Percentiles rank a stretch among this genome's conserved stretches.
These are phyloP conservation scores for Carallia pectinifolia DNA, from an alignment of 345 rosid genomes.

Conservation along the genomic window DNA sequence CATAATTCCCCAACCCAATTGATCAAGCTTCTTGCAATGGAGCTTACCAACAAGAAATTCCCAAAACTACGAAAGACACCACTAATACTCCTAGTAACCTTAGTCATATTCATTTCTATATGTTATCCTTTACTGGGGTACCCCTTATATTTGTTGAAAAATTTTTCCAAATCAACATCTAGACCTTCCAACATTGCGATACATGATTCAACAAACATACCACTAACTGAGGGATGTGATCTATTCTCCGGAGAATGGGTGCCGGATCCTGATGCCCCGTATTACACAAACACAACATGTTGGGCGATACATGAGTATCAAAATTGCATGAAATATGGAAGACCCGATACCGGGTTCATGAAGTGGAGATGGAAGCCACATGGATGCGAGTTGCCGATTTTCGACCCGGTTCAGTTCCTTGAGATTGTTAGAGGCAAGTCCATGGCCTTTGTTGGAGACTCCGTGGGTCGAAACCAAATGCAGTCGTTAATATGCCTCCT, in stretches of 20 bases:
- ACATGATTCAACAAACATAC: neutral
- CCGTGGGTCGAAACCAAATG: slow-evolving; percentile 88
- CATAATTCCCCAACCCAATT: slow-evolving; percentile 1
- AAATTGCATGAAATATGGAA: slow-evolving; percentile 87
- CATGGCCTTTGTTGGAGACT: slow-evolving; percentile 87
- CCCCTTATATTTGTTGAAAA: slow-evolving; percentile 18
- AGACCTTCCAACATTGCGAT: neutral
- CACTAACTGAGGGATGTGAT: slow-evolving; percentile 41
- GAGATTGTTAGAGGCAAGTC: slow-evolving; percentile 70
- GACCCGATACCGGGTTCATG: slow-evolving; percentile 67
- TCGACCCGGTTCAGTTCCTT: slow-evolving; percentile 71
- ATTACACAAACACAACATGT: slow-evolving; percentile 81
- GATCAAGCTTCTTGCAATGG: slow-evolving; percentile 22
- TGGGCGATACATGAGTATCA: slow-evolving; percentile 98
- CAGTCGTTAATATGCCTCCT: slow-evolving; percentile 95
- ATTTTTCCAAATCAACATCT: slow-evolving; percentile 7
- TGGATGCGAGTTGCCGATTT: slow-evolving; percentile 62
- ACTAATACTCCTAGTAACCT: slow-evolving; percentile 21
- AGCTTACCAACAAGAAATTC: slow-evolving; percentile 20
- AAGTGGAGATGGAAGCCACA: slow-evolving; percentile 88
- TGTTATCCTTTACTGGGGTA: slow-evolving; percentile 36
- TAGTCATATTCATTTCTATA: slow-evolving; percentile 36
- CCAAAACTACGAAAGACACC: slow-evolving; percentile 15
- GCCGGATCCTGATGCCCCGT: slow-evolving; percentile 64
- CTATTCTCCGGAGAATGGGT: slow-evolving; percentile 87